Evolutionary conservation across 768 basidiomycete species (phyloP).

Genomic region (Calocera cornea): DNA sequence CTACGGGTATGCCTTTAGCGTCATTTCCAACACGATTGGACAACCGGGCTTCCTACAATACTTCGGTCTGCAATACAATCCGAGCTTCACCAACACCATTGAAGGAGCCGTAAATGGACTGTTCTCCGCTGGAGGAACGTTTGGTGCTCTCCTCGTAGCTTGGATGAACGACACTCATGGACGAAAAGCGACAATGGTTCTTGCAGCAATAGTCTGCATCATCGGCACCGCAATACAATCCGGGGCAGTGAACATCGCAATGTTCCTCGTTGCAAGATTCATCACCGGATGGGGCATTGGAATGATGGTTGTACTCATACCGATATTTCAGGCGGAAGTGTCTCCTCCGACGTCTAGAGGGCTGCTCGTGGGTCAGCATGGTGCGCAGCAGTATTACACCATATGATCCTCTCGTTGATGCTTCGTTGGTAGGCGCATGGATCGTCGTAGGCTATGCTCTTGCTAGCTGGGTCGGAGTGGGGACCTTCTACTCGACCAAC

Average conservation of each 20-base stretch:
- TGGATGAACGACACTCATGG: conserved; percentile 2
- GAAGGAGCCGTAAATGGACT: not conserved
- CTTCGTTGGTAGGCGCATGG: not conserved
- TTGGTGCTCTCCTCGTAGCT: not conserved
- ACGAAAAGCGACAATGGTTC: not conserved
- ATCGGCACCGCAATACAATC: conserved; percentile 2
- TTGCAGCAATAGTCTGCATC: not conserved
- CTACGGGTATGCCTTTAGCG: not conserved
- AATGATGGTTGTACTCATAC: not conserved
- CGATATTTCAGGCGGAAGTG: not conserved
- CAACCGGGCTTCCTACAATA: not conserved
- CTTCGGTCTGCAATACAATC: not conserved
- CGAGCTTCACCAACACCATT: not conserved
- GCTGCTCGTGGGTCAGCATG: not conserved
- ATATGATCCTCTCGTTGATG: not conserved
- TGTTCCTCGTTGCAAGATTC: conserved; percentile 2
- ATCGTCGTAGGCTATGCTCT: not conserved
- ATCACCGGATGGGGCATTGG: conserved; percentile 4
- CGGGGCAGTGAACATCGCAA: not conserved
- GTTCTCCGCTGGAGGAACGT: not conserved
- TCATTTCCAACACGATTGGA: not conserved
- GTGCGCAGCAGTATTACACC: not conserved
- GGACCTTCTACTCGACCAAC: not conserved
- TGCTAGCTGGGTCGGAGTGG: not conserved
- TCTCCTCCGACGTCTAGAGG: not conserved